Evolutionary conservation across 2,329 filamentous ascomycete genomes (phyloP), one percentile per base, ranked within the genome.

Genomic region (Talaromyces sp.): DNA sequence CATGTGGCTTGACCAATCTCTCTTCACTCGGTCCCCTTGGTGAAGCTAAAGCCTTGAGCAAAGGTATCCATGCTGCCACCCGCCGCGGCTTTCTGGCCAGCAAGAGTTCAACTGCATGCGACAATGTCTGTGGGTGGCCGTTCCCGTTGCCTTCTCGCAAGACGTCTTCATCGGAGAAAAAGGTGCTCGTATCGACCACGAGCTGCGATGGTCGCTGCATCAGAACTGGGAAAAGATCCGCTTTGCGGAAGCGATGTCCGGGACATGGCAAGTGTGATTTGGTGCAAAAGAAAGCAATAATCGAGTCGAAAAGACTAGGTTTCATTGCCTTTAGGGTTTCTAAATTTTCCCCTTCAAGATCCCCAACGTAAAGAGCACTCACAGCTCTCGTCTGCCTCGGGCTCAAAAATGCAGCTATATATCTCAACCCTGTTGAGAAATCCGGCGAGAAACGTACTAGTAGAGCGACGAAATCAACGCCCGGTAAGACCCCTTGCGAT

Each of bases 361-460:
- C 47, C 47, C 67, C 63, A 22, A 65, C 52, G 48, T 69, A 68
- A 27, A 75, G 61, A 39, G 71, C 73, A 50, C 71, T 74, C 60
- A 79, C 65, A 3, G 66, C 72, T 39, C 67, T 66, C 13, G 76
- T 68, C 52, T 78, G 76, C 68, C 78, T 79, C 60, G 69, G 70
- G 60, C 70, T 69, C 14, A 86, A 72, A 62, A 62, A 65, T 13
- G 59, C 59, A 45, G 50, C 54, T 19, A 47, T 56, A 67, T 81
- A 82, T 33, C 74, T 65, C 39, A 85, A 60, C 0, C 82, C 83
- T 3, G 72, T 70, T 22, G 72, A 68, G 11, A 83, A 72, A 24
- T 74, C 76, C 1, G 71, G 67, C 11, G 81, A 79, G 65, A 78
- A 71, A 6, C 76, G 73, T n/a, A 88, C 66, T n/a, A 88, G 73